Percentiles rank a stretch among this genome's conserved stretches.
Conservation (phyloP, 768 basidiomycete species). For the Trametes elegans region DNA sequence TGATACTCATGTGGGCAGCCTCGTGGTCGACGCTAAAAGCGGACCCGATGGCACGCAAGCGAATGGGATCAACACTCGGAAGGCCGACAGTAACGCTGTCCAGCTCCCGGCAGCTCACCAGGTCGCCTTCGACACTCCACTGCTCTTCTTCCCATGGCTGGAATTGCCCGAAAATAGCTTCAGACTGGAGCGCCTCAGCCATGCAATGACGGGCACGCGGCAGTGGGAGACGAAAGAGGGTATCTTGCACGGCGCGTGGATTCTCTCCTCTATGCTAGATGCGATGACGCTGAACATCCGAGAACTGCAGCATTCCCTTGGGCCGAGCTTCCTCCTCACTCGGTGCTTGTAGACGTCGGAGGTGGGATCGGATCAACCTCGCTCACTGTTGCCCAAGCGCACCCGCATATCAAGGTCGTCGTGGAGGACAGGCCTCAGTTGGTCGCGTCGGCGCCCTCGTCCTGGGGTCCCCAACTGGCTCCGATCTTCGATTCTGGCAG, state of each 20-base stretch:
- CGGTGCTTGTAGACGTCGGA: slow-evolving; percentile 20
- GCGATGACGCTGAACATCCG: too few species aligned
- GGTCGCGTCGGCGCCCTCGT: slow-evolving; percentile 17
- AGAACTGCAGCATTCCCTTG: slow-evolving; percentile 22
- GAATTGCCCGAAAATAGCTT: slow-evolving; percentile 49
- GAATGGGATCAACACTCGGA: not conserved
- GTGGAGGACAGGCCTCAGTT: slow-evolving; percentile 19
- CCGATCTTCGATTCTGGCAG: slow-evolving; percentile 12
- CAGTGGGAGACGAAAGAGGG: slow-evolving; percentile 71
- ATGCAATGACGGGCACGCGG: slow-evolving; percentile 71
- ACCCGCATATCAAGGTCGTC: slow-evolving; percentile 17
- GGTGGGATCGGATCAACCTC: slow-evolving; percentile 19
- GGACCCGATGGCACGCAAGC: not conserved
- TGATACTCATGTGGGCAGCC: not conserved
- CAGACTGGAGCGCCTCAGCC: slow-evolving; percentile 65
- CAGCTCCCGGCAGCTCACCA: slow-evolving; percentile 54
- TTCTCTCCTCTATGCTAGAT: not conserved
- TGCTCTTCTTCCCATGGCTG: slow-evolving; percentile 68
- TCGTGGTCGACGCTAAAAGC: slow-evolving; percentile 2
- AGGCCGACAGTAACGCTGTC: not conserved
- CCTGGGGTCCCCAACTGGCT: slow-evolving; percentile 9
- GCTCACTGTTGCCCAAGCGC: slow-evolving; percentile 14
- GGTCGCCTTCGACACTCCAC: slow-evolving; percentile 56
- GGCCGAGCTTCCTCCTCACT: slow-evolving; percentile 11
- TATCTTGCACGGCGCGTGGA: not conserved